These are phyloP conservation scores for Huntiella moniliformis DNA, from an alignment of 2,329 filamentous ascomycete genomes.

Conservation along the genomic window DNA sequence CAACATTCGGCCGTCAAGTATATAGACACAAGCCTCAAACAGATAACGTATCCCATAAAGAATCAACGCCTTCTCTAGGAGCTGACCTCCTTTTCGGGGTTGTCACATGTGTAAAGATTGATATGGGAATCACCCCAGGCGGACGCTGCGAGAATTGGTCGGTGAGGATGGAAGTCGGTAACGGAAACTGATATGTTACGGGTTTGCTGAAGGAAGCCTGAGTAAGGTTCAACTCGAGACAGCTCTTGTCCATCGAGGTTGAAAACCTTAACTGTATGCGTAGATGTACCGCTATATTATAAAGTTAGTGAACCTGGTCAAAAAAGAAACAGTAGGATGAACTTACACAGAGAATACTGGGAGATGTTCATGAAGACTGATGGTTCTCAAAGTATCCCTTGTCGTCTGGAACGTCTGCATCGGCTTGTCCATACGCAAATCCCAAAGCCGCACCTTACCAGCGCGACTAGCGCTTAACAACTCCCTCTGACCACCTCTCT, in stretches of 20 bases:
- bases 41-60: too few relatives aligned
- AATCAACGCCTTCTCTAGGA: too few relatives aligned
- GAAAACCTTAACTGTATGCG: slow-evolving; percentile 78
- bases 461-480: slow-evolving; percentile 79
- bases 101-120: slow-evolving; percentile 63
- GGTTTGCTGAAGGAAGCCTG: slow-evolving; percentile 67
- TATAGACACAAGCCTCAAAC: too few relatives aligned
- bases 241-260: slow-evolving; percentile 69
- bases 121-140: slow-evolving; percentile 77
- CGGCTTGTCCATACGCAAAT: slow-evolving; percentile 70
- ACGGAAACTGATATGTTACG: slow-evolving; percentile 66
- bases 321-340: background rate
- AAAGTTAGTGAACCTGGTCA: slow-evolving; percentile 5
- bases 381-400: slow-evolving; percentile 58
- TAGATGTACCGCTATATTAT: slow-evolving; percentile 55
- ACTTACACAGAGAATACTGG: slow-evolving; percentile 88
- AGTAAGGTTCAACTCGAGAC: slow-evolving; percentile 74
- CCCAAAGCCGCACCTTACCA: slow-evolving; percentile 89
- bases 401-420: slow-evolving; percentile 58
- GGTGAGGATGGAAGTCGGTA: slow-evolving; percentile 89
- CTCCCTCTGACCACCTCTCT: slow-evolving; percentile 83
- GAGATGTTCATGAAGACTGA: slow-evolving; percentile 88
- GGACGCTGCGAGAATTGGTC: slow-evolving; percentile 75
- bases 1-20: too few relatives aligned
- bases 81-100: slow-evolving; percentile 18